Evolutionary conservation across 2,329 filamentous ascomycete genomes (phyloP), one percentile per base, ranked within the genome.

Genomic region (Zymoseptoria crescenta): DNA sequence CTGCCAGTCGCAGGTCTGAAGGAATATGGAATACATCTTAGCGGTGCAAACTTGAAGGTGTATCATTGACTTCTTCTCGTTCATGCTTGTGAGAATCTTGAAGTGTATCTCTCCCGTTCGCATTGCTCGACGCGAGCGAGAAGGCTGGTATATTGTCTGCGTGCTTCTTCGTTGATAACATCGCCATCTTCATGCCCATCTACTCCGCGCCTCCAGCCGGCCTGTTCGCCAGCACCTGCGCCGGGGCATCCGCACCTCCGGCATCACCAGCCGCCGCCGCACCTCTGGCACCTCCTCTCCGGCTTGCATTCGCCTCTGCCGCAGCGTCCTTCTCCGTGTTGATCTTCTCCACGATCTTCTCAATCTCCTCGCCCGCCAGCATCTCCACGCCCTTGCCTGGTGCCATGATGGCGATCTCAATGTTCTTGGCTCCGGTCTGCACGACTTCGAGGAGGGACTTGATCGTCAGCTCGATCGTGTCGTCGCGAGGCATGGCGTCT

Each of bases 401-500:
- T 7, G 91, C 89, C 91, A 97, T 96, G 73, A 99, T 87, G 59
- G 95, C 94, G 72, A 99, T 97, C 80, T 99, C 94, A 71, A 99
- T 99, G 78, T 99, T 99, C 86, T 99, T 99, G 56, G 94, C 94
- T 64, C 94, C 94, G 2, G 94, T 99, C 79, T 99, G 94, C 63
- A 99, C 94, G 56, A 99, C 94, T 77, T 99, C 94, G 62, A 99
- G 81, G 65, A 99, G 83, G 48, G 94, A 99, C 82, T 99, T 99
- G 81, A 99, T 95, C 7, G 94, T 94, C 69, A 99, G 82, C 74
- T 95, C 91, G 75, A 99, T 95, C 49, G 95, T 97, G 69, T 91
- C 87, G 78, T 96, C 91, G 64, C 92, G 86, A 74, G 96, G 89
- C 92, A 99, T 96, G 64, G 90, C 89, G 70, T 95, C 91, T 81